A percentile compares a stretch with the other conserved stretches of the same genome.
Conservation (phyloP, 2,329 filamentous ascomycete species). For the Pseudonectria foliicola region DNA sequence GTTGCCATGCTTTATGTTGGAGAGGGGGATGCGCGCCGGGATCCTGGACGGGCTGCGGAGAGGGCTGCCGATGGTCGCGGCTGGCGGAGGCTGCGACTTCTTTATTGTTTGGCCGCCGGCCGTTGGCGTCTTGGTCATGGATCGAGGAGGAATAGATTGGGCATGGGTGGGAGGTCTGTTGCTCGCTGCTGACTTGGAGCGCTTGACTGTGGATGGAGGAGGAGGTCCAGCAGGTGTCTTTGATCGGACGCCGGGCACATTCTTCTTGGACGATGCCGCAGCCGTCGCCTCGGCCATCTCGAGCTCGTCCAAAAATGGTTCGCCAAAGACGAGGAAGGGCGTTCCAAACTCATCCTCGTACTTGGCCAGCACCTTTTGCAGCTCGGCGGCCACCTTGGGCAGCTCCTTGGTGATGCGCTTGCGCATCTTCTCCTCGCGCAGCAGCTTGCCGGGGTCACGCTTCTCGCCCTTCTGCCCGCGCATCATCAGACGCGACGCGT, state of each 20-base stretch:
- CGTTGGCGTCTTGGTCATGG: conserved; percentile 49
- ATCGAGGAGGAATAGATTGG: conserved; percentile 31
- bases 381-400: conserved; percentile 81
- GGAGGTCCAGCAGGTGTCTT: conserved; percentile 68
- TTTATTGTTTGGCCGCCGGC: conserved; percentile 27
- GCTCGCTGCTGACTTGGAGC: conserved; percentile 25
- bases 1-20: conserved; percentile 60
- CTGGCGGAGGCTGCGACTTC: conserved; percentile 18
- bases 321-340: conserved; percentile 87
- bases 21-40: conserved; percentile 61
- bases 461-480: conserved; percentile 90
- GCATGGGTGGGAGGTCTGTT: conserved; percentile 20
- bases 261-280: conserved; percentile 36
- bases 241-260: conserved; percentile 45
- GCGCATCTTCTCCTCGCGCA: conserved; percentile 96
- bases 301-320: conserved; percentile 83
- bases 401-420: conserved; percentile 96
- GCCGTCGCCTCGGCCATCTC: conserved; percentile 46
- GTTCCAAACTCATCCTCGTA: conserved; percentile 95
- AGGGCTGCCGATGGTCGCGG: conserved; percentile 18
- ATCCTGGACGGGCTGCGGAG: conserved; percentile 46
- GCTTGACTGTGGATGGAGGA: conserved; percentile 39
- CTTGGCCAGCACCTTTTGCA: conserved; percentile 70
- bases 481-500: conserved; percentile 86
- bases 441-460: conserved; percentile 85